Evolutionary conservation across 1,284 basidiomycete genomes (phyloP).

Genomic region (Inonotus obliquus): DNA sequence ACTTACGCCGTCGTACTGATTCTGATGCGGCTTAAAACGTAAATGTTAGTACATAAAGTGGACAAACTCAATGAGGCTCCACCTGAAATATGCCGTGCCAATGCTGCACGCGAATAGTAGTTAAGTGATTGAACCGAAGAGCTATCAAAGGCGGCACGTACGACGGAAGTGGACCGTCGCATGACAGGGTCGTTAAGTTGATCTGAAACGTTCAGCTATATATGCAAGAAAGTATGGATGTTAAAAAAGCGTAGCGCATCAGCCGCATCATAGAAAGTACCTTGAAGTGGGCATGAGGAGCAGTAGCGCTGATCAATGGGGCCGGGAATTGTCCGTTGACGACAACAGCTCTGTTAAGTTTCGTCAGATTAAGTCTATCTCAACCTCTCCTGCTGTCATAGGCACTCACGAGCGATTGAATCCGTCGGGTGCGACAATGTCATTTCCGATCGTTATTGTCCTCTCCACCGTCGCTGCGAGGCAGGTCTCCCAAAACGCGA

Average conservation of each 20-base stretch:
- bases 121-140: not conserved
- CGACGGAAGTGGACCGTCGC: conserved; percentile 33
- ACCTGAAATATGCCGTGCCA: conserved; percentile 36
- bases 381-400: not conserved
- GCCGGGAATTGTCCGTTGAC: conserved; percentile 14
- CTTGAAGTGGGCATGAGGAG: conserved; percentile 12
- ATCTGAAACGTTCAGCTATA: conserved; percentile 33
- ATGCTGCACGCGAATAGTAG: conserved; percentile 25
- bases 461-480: not conserved
- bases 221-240: conserved; percentile 3
- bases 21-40: not conserved
- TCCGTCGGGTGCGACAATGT: conserved; percentile 14
- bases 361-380: not conserved
- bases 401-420: conserved; percentile 15
- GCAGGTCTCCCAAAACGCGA: not conserved
- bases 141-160: conserved; percentile 17
- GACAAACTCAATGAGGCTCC: not conserved
- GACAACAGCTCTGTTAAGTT: not conserved
- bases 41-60: not conserved
- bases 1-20: conserved; percentile 3
- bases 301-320: conserved; percentile 11
- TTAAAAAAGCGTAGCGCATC: not conserved
- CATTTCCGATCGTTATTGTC: conserved; percentile 9
- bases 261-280: not conserved
- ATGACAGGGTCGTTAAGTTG: conserved; percentile 31